Base-by-base conservation (phyloP, 164 flowering plant species). In the Piper betle region DNA sequence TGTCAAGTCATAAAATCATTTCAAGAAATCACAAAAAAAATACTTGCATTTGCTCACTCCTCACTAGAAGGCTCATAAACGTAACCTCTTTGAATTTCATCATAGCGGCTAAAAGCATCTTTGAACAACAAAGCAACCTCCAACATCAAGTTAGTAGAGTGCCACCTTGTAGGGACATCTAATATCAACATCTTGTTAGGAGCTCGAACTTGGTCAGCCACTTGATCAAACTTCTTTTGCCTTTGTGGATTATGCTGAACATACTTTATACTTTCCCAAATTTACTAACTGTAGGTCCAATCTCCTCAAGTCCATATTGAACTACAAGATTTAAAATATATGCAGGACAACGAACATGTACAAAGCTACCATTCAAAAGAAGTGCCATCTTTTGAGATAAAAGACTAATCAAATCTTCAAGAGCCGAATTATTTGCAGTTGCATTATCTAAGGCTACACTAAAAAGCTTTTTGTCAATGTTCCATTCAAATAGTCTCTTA, bases 131-230 rank as follows among this genome's bases (percentile, higher is more conserved):
- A 64, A 4, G 81, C 85, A 13, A 77, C 71, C 69, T 82, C 82
- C 54, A 87, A 79, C 96, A 89, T 89, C 33, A 68, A n/a, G n/a
- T n/a, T n/a, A 10, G 94, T 85, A 42, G 58, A 87, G 79, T 94
- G 85, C 86, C 33, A 68, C 10, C 91, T 85, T 39, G 58, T 8
- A 25, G 81, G 83, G 60, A 60, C 67, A 77, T 88, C 93, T 68
- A 80, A 77, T 69, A 67, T 61, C n/a, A n/a, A n/a, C 39, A 52
- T 62, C 67, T 73, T 84, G 62, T 77, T 71, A 38, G 66, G 61
- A 19, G 78, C 59, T 54, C 73, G 83, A 61, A 63, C 75, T 68
- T 81, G 81, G 37, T 75, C 77, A 41, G 73, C 74, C 55, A 82
- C 54, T 58, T 80, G 84, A 66, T 72, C 70, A 53, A 86, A 84